Conservation (phyloP, 1,284 basidiomycete species). For the Cryptococcus wingfieldii region DNA sequence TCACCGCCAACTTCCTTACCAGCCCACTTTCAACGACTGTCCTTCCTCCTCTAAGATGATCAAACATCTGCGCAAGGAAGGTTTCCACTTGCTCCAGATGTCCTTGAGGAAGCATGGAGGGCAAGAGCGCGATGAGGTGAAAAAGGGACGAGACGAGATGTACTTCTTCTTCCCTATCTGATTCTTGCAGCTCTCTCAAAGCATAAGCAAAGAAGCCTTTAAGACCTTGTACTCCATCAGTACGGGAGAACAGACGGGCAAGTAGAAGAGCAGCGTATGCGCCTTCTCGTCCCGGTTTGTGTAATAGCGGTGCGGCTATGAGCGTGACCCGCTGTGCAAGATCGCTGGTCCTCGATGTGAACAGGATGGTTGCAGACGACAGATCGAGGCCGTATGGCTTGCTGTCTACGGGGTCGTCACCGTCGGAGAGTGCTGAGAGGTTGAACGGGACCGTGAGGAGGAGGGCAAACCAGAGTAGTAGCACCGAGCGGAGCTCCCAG, state of each 20-base stretch:
- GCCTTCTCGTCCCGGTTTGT: slow-evolving; percentile 44
- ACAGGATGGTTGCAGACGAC: slow-evolving; percentile 65
- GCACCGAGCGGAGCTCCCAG: slow-evolving; percentile 81
- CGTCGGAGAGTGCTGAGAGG: slow-evolving; percentile 63
- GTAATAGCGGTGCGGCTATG: slow-evolving; percentile 35
- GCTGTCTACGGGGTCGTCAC: slow-evolving; percentile 39
- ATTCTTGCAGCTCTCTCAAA: slow-evolving; percentile 28
- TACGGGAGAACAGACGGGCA: slow-evolving; percentile 42
- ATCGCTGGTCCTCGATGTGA: slow-evolving; percentile 58
- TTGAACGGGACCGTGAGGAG: slow-evolving; percentile 94
- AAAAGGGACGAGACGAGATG: slow-evolving; percentile 35
- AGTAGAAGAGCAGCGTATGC: slow-evolving; percentile 44
- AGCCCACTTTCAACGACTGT: slow-evolving; percentile 39
- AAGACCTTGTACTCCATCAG: slow-evolving; percentile 36
- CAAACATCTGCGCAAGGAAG: slow-evolving; percentile 34
- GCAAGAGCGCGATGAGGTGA: slow-evolving; percentile 38
- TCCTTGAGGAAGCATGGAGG: slow-evolving; percentile 27
- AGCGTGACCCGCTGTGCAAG: slow-evolving; percentile 56
- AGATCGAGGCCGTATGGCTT: slow-evolving; percentile 57
- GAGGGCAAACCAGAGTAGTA: slow-evolving; percentile 88
- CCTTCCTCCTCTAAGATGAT: slow-evolving; percentile 37
- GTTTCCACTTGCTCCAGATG: slow-evolving; percentile 33
- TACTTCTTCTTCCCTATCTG: slow-evolving; percentile 36
- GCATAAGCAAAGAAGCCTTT: slow-evolving; percentile 39
- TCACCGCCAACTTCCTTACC: slow-evolving; percentile 44